Evolutionary conservation across 1,284 basidiomycete genomes (phyloP).

Genomic region (Boletus albobrunnescens): DNA sequence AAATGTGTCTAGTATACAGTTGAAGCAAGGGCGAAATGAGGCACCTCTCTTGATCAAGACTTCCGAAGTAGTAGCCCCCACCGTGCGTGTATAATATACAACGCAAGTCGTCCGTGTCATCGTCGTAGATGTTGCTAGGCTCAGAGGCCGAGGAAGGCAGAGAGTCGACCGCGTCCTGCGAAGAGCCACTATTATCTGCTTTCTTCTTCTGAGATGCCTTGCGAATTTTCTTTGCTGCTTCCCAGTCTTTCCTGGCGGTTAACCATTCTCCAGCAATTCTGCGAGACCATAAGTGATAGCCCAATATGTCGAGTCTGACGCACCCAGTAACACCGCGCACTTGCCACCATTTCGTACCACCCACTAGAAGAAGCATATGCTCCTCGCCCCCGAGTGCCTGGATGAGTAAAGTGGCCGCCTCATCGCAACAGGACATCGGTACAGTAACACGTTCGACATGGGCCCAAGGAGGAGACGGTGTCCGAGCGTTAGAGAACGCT

Average conservation of each 20-base stretch:
- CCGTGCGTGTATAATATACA: constrained; percentile 87
- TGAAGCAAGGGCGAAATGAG: constrained; percentile 6
- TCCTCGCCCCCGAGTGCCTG: constrained; percentile 83
- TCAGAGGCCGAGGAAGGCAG: constrained; percentile 23
- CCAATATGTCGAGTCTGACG: constrained; percentile 1
- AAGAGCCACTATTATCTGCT: constrained; percentile 8
- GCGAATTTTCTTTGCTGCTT: constrained; percentile 52
- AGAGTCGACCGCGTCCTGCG: constrained; percentile 19
- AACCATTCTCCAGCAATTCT: constrained; percentile 92
- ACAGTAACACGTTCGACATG: constrained; percentile 74
- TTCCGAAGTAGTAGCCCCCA: constrained; percentile 81
- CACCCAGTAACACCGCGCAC: constrained; percentile 76
- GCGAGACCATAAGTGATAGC: constrained; percentile 4
- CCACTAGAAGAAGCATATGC: constrained; percentile 69
- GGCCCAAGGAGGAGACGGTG: constrained; percentile 87
- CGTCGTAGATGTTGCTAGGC: constrained; percentile 42
- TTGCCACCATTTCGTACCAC: constrained; percentile 97
- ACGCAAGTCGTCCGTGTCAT: constrained; percentile 80
- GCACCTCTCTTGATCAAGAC: constrained; percentile 72
- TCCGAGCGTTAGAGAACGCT: constrained; percentile 79
- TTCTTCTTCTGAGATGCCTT: constrained; percentile 44
- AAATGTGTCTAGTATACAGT: constrained; percentile 9
- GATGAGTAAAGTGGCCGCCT: constrained; percentile 76
- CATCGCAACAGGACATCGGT: constrained; percentile 70
- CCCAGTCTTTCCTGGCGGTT: constrained; percentile 69